Evolutionary conservation across 2,329 filamentous ascomycete species (phyloP).

Genomic region (Corinectria fuckeliana): DNA sequence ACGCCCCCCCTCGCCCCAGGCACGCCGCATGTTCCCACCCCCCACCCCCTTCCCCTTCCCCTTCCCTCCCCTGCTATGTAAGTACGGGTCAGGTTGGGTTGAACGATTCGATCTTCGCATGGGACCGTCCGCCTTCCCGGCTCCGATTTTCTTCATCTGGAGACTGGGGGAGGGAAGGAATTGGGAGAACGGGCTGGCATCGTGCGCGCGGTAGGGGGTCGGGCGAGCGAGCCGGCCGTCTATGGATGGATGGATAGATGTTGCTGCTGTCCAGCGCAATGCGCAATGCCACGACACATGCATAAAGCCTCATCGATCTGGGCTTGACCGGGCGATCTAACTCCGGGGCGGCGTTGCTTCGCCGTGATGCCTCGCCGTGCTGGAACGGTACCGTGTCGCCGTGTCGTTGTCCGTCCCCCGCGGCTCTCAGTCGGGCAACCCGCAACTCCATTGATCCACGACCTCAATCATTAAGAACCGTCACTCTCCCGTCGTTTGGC

Average conservation of each 20-base stretch:
- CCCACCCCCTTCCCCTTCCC: slow-evolving; percentile 11
- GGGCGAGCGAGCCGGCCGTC: slow-evolving; percentile 10
- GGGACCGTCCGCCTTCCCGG: slow-evolving; percentile 33
- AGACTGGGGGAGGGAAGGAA: slow-evolving; percentile 21
- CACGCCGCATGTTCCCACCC: slow-evolving; percentile 9
- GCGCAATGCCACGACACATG: slow-evolving; percentile 41
- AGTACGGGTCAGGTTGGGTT: slow-evolving; percentile 21
- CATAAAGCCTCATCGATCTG: slow-evolving; percentile 35
- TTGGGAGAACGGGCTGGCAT: slow-evolving; percentile 23
- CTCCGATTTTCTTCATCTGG: slow-evolving; percentile 35
- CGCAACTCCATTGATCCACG: not conserved
- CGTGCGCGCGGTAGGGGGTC: slow-evolving; percentile 14
- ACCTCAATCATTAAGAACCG: too few species aligned
- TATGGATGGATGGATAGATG: slow-evolving; percentile 6
- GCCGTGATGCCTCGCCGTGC: not conserved
- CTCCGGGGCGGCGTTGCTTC: slow-evolving; percentile 16
- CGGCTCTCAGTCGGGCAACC: slow-evolving; percentile 7
- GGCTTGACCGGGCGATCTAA: slow-evolving; percentile 26
- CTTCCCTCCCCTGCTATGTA: too few species aligned
- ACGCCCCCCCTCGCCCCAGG: slow-evolving; percentile 23
- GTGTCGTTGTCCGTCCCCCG: not conserved
- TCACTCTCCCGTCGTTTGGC: too few species aligned
- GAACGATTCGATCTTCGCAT: slow-evolving; percentile 39
- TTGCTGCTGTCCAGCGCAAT: slow-evolving; percentile 32
- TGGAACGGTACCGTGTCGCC: not conserved